These are phyloP conservation scores for Tolypocladium ophioglossoides DNA, from an alignment of 2,329 filamentous ascomycete species.

Conservation along the genomic window DNA sequence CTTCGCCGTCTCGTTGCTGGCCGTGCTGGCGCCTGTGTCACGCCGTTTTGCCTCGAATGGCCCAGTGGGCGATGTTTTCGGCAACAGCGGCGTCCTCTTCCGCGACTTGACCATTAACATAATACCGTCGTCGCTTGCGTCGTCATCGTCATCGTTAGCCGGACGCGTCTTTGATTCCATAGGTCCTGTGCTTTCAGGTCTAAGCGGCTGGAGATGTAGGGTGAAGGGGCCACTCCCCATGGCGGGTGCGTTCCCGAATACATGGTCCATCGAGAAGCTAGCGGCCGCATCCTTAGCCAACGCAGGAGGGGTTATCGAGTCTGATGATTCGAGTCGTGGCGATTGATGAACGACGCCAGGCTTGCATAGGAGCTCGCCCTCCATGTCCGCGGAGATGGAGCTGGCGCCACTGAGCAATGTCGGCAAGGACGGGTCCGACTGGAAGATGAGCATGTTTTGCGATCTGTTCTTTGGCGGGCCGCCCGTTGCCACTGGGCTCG, in stretches of 20 bases:
- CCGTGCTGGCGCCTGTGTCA: conserved; percentile 50
- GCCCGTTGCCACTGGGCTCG: conserved; percentile 35
- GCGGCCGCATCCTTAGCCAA: conserved; percentile 33
- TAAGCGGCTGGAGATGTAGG: conserved; percentile 14
- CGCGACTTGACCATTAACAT: conserved; percentile 42
- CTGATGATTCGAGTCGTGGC: conserved; percentile 38
- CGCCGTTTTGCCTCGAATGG: conserved; percentile 34
- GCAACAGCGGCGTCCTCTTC: conserved; percentile 25
- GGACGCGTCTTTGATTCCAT: conserved; percentile 1
- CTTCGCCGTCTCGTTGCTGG: conserved; percentile 54
- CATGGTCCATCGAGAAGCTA: conserved; percentile 35
- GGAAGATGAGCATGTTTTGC: conserved; percentile 41
- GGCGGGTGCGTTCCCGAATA: conserved; percentile 19
- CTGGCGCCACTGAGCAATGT: conserved; percentile 53
- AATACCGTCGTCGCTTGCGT: conserved; percentile 44
- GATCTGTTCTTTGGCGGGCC: conserved; percentile 28
- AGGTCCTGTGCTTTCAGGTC: conserved; percentile 2
- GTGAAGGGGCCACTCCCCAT: conserved; percentile 22
- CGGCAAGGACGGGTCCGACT: conserved; percentile 53
- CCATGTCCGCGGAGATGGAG: conserved; percentile 52
- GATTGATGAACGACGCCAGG: conserved; percentile 34
- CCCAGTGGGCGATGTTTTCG: conserved; percentile 8
- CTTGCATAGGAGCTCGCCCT: conserved; percentile 46
- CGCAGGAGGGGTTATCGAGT: conserved; percentile 44
- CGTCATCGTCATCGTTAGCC: conserved; percentile 33